Conservation (phyloP, 805 yeast genomes). For the Millerago galiae region DNA sequence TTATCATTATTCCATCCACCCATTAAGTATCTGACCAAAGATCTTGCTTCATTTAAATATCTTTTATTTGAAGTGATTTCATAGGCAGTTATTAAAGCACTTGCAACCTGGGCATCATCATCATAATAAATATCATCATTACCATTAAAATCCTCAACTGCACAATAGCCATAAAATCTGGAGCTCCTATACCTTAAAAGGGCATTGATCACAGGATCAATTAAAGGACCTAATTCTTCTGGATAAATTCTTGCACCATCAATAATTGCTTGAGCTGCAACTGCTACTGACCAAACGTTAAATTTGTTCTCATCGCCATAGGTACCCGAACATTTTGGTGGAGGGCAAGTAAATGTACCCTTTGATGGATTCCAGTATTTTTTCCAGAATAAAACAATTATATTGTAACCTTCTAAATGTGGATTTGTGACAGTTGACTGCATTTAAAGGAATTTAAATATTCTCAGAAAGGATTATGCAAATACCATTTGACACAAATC, state of each 20-base stretch:
- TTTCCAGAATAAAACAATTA: slow-evolving; percentile 17
- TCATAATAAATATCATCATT: slow-evolving; percentile 65
- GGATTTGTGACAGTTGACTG: slow-evolving; percentile 15
- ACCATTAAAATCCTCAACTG: slow-evolving; percentile 52
- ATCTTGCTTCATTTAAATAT: slow-evolving; percentile 50
- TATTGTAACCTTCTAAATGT: slow-evolving; percentile 21
- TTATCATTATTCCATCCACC: slow-evolving; percentile 47
- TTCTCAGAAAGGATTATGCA: no score
- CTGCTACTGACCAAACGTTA: slow-evolving; percentile 65
- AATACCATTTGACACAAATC: not conserved
- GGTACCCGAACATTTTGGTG: slow-evolving; percentile 32
- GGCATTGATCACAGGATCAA: slow-evolving; percentile 44
- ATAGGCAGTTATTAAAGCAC: slow-evolving; percentile 57
- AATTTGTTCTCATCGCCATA: slow-evolving; percentile 47
- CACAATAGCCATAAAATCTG: slow-evolving; percentile 51
- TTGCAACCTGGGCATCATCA: slow-evolving; percentile 70
- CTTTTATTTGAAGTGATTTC: slow-evolving; percentile 55
- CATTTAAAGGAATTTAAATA: not conserved
- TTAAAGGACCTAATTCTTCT: slow-evolving; percentile 44
- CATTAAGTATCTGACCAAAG: slow-evolving; percentile 53
- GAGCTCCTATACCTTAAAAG: slow-evolving; percentile 47
- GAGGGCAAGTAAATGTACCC: slow-evolving; percentile 20
- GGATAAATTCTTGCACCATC: slow-evolving; percentile 52
- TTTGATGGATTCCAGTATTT: slow-evolving; percentile 19
- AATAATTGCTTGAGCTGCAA: slow-evolving; percentile 59